A percentile compares a stretch with the other conserved stretches of the same genome.
These are phyloP conservation scores for Brassica hybrid DNA, from an alignment of 441 rosid species.

Conservation along the genomic window DNA sequence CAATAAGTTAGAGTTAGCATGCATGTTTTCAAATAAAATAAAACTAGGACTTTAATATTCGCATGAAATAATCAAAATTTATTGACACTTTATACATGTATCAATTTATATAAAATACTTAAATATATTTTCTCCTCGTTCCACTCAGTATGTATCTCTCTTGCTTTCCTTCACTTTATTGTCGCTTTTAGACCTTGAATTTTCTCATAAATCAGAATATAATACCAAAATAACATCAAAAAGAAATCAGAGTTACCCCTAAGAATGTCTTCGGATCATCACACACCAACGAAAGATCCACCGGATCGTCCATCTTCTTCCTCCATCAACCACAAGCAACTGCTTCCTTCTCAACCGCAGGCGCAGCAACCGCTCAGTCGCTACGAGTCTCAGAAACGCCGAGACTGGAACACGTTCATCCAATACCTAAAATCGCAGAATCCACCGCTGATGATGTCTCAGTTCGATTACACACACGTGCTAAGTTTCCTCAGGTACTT, in stretches of 20 bases:
- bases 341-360: constrained; percentile 33
- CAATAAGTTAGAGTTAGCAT: neutral
- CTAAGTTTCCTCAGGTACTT: constrained; percentile 66
- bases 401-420: constrained; percentile 76
- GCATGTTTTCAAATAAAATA: neutral
- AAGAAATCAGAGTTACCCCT: neutral
- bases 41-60: neutral
- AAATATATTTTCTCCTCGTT: constrained; percentile 10
- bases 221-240: constrained; percentile 21
- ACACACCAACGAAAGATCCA: constrained; percentile 42
- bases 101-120: neutral
- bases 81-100: neutral
- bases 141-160: constrained; percentile 15
- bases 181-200: constrained; percentile 25
- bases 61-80: constrained; percentile 19
- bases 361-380: constrained; percentile 62
- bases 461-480: constrained; percentile 62
- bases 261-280: constrained; percentile 40
- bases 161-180: constrained; percentile 29
- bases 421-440: constrained; percentile 66
- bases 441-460: constrained; percentile 60
- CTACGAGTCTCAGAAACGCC: constrained; percentile 71
- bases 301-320: constrained; percentile 59
- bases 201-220: constrained; percentile 21
- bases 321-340: constrained; percentile 30